These are phyloP conservation scores for Gonapodya sp. DNA, from an alignment of 192 early-diverging fungal species.

Conservation along the genomic window DNA sequence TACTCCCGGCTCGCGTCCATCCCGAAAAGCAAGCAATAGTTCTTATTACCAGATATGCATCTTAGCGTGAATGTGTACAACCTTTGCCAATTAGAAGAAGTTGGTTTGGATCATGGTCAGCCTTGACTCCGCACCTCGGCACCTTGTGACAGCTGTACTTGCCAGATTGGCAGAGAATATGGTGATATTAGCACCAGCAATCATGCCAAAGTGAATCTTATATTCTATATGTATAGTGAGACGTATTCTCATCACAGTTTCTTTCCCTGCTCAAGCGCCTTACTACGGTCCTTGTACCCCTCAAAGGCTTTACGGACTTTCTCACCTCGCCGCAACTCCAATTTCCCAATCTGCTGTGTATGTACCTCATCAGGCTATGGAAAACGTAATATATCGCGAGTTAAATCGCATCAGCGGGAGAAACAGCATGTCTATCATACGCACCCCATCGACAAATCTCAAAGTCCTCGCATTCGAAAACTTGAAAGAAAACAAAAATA, in stretches of 20 bases:
- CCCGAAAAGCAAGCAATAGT: no score
- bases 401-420: neutral
- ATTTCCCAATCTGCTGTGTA: conserved; percentile 62
- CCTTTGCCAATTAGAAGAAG: no score
- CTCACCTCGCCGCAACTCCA: conserved; percentile 22
- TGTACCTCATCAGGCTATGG: conserved; percentile 84
- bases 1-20: no score
- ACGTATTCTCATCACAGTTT: neutral
- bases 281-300: neutral
- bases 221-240: neutral
- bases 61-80: no score
- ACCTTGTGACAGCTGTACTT: no score
- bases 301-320: neutral
- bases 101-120: no score
- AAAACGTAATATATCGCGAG: neutral
- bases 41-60: no score
- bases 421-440: conserved; percentile 7
- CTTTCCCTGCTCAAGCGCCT: neutral
- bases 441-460: neutral
- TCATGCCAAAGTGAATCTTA: no score
- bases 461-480: neutral
- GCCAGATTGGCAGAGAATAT: no score
- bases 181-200: no score
- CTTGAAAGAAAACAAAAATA: conserved; percentile 4
- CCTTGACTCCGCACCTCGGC: no score